Percentiles rank a stretch among this genome's conserved stretches.
These are phyloP conservation scores for Kluyveromyces nonfermentans DNA, from an alignment of 805 yeast species.

Conservation along the genomic window DNA sequence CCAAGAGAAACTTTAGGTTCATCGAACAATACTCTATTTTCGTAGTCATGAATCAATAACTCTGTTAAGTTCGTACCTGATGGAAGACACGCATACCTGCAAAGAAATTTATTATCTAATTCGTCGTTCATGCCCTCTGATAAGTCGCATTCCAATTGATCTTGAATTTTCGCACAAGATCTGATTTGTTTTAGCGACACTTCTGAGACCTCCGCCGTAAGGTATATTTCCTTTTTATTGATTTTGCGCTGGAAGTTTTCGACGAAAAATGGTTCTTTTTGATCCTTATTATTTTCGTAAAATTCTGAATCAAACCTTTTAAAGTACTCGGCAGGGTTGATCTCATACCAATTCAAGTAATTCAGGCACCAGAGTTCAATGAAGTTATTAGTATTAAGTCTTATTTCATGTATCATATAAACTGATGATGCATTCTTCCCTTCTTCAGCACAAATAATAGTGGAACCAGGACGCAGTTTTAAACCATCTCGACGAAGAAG, in stretches of 20 bases:
- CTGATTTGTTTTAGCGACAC: constrained; percentile 36
- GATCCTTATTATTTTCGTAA: constrained; percentile 12
- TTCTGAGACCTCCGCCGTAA: constrained; percentile 42
- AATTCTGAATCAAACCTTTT: constrained; percentile 15
- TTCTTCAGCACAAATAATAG: constrained; percentile 34
- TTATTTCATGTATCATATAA: constrained; percentile 43
- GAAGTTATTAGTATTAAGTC: constrained; percentile 38
- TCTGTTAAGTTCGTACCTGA: constrained; percentile 9
- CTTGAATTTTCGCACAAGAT: constrained; percentile 37
- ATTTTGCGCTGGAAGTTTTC: constrained; percentile 16
- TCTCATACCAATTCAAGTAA: constrained; percentile 37
- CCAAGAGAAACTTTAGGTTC: constrained; percentile 12
- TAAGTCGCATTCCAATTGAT: constrained; percentile 25
- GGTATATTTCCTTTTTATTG: constrained; percentile 39
- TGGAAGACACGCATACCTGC: constrained; percentile 14
- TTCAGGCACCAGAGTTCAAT: constrained; percentile 41
- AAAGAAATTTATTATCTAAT: constrained; percentile 7
- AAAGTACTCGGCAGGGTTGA: constrained; percentile 26
- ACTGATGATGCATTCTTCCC: constrained; percentile 31
- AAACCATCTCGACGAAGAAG: constrained; percentile 41
- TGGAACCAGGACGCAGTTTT: constrained; percentile 44
- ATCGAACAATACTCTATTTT: constrained; percentile 1
- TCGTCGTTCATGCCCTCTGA: neutral
- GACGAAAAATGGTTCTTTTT: constrained; percentile 8
- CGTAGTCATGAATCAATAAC: constrained; percentile 8